Evolutionary conservation across 1,139 yeast genomes (phyloP).

Genomic region (Yamadazyma songkhlaensis): DNA sequence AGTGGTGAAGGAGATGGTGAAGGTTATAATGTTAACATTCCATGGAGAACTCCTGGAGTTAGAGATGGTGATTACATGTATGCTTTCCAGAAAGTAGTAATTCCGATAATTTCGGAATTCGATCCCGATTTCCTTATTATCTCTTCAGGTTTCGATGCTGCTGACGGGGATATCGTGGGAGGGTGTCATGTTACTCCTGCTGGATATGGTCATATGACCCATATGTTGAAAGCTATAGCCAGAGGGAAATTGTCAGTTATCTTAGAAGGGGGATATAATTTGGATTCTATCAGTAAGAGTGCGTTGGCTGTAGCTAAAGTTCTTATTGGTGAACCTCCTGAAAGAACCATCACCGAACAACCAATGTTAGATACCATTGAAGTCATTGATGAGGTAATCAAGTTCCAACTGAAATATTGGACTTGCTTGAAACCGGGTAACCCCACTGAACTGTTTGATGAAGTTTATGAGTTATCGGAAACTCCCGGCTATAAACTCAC

Average conservation of each 20-base stretch:
- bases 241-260: constrained; percentile 86
- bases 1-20: constrained; percentile 85
- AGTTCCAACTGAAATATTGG: constrained; percentile 86
- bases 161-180: constrained; percentile 98
- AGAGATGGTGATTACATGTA: constrained; percentile 95
- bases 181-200: constrained; percentile 95
- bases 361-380: constrained; percentile 82
- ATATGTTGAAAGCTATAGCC: constrained; percentile 82
- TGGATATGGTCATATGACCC: constrained; percentile 96
- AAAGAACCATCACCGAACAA: constrained; percentile 53
- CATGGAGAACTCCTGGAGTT: constrained; percentile 93
- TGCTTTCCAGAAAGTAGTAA: constrained; percentile 83
- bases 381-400: constrained; percentile 80
- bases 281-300: constrained; percentile 85
- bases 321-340: constrained; percentile 93
- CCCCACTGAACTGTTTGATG: constrained; percentile 37
- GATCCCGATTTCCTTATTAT: constrained; percentile 91
- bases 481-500: constrained; percentile 34
- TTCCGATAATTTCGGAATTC: constrained; percentile 88
- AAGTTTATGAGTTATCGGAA: constrained; percentile 34
- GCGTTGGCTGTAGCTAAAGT: constrained; percentile 93
- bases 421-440: constrained; percentile 75
- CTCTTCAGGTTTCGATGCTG: constrained; percentile 97
- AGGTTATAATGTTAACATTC: constrained; percentile 86
- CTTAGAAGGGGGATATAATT: constrained; percentile 94